Conservation (phyloP, 768 basidiomycete genomes). For the Panellus pusillus region DNA sequence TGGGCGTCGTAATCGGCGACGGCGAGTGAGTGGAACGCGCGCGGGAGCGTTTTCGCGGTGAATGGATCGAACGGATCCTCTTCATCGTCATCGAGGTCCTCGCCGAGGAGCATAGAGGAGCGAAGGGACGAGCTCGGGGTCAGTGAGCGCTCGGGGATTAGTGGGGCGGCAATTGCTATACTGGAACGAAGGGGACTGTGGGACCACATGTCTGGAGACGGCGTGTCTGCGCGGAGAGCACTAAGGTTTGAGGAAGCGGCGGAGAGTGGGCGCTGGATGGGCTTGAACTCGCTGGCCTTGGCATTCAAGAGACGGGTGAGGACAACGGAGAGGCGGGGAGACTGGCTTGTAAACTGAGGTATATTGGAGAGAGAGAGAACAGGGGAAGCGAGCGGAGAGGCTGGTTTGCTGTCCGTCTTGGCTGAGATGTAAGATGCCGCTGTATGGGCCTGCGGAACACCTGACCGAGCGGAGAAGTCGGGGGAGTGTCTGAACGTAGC, state of each 20-base stretch:
- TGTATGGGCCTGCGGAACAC: conserved; percentile 56
- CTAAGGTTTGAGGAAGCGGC: conserved; percentile 66
- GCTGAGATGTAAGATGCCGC: conserved; percentile 57
- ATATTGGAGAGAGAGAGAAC: conserved; percentile 57
- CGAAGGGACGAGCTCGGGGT: conserved; percentile 73
- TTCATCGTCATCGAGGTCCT: conserved; percentile 62
- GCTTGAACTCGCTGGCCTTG: conserved; percentile 88
- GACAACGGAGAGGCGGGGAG: conserved; percentile 83
- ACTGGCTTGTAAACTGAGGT: conserved; percentile 73
- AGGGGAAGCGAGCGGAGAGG: conserved; percentile 67
- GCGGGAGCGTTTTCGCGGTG: conserved; percentile 47
- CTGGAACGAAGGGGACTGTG: conserved; percentile 75
- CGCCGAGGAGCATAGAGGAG: conserved; percentile 58
- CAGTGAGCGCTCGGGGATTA: conserved; percentile 72
- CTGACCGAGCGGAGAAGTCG: conserved; percentile 72
- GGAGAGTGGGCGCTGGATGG: conserved; percentile 77
- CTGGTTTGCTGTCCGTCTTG: conserved; percentile 41
- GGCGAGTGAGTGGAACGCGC: conserved; percentile 62
- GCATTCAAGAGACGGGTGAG: conserved; percentile 87
- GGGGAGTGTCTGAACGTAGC: conserved; percentile 73
- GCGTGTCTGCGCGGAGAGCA: conserved; percentile 69
- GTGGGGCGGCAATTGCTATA: conserved; percentile 87
- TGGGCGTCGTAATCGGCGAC: conserved; percentile 63
- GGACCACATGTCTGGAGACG: conserved; percentile 90
- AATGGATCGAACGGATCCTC: conserved; percentile 87